Percentiles rank a stretch among this genome's conserved stretches.
Conservation (phyloP, 2,329 filamentous ascomycete genomes). For the Amauroascus niger region DNA sequence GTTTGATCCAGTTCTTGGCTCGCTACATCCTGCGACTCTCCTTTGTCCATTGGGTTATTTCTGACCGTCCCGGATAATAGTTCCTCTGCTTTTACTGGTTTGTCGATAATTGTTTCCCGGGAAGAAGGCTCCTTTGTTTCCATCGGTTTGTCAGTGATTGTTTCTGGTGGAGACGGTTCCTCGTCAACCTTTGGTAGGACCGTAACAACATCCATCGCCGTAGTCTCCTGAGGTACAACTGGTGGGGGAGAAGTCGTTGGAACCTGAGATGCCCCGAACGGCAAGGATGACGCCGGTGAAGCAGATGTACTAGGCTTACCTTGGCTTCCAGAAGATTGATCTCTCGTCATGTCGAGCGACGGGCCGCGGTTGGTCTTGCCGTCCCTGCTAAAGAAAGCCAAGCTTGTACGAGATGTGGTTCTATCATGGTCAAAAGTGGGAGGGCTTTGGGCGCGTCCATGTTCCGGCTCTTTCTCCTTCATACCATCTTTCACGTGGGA, state of each 20-base stretch:
- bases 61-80: no score
- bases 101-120: not conserved
- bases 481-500: slow-evolving; percentile 46
- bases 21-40: not conserved
- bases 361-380: slow-evolving; percentile 18
- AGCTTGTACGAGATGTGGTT: slow-evolving; percentile 26
- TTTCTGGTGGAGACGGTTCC: slow-evolving; percentile 1
- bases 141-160: not conserved
- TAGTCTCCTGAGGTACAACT: slow-evolving; percentile 29
- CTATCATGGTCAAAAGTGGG: slow-evolving; percentile 32
- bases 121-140: not conserved
- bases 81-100: not conserved
- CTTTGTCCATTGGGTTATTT: not conserved
- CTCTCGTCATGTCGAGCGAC: slow-evolving; percentile 18
- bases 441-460: slow-evolving; percentile 45
- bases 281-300: slow-evolving; percentile 6
- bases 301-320: slow-evolving; percentile 6
- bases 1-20: not conserved
- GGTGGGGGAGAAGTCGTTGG: slow-evolving; percentile 27
- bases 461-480: slow-evolving; percentile 45
- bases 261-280: slow-evolving; percentile 23
- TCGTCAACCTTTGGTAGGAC: slow-evolving; percentile 11
- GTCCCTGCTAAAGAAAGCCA: slow-evolving; percentile 25
- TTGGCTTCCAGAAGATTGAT: slow-evolving; percentile 23
- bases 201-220: slow-evolving; percentile 1